Conservation (phyloP, 495 filamentous ascomycete species). For the Cryomyces minteri region DNA sequence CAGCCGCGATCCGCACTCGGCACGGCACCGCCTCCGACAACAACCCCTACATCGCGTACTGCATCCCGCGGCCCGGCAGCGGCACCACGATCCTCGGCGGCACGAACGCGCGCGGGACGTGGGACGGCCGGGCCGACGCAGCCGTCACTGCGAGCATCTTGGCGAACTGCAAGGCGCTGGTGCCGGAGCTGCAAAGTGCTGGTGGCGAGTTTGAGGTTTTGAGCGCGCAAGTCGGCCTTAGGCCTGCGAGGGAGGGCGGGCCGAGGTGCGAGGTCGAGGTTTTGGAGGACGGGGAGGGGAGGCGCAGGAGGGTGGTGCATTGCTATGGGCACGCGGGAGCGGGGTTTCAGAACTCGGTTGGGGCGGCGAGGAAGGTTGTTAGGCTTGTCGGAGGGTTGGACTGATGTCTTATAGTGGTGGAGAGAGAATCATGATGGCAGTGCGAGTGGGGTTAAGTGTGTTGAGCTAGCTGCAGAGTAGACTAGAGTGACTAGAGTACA, state of each 20-base stretch:
- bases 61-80: conserved; percentile 19
- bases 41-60: conserved; percentile 8
- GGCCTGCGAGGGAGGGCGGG: conserved; percentile 20
- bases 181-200: conserved; percentile 18
- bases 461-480: no score
- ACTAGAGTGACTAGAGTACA: no score
- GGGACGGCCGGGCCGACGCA: conserved; percentile 16
- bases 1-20: conserved; percentile 4
- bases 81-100: conserved; percentile 21
- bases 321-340: conserved; percentile 12
- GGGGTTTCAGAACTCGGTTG: conserved; percentile 12
- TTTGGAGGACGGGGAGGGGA: conserved; percentile 4
- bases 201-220: conserved; percentile 21
- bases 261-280: conserved; percentile 16
- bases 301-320: conserved; percentile 8
- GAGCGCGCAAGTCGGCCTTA: conserved; percentile 20
- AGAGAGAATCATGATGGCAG: no score
- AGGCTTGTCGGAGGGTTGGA: no score
- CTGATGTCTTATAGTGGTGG: no score
- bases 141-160: conserved; percentile 17
- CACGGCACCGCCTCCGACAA: background rate
- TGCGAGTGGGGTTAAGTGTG: no score
- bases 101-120: conserved; percentile 17
- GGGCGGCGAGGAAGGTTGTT: conserved; percentile 5
- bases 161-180: conserved; percentile 12